Evolutionary conservation across 192 early-diverging fungal species (phyloP).

Genomic region (Gonapodya prolifera): DNA sequence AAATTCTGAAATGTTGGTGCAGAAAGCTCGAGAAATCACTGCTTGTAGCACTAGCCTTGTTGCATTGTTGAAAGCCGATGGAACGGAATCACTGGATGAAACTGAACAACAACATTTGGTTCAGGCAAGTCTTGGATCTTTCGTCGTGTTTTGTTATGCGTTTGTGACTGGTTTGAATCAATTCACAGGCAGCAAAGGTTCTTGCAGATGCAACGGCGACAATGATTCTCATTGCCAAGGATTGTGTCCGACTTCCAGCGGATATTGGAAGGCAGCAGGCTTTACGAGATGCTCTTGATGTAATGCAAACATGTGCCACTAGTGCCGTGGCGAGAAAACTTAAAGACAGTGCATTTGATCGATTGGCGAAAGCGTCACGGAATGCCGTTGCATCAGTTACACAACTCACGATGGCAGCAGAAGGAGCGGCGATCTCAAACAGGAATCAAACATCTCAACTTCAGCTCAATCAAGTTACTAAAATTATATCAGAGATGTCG

Average conservation of each 20-base stretch:
- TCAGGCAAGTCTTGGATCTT: not conserved
- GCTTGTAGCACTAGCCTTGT: conserved; percentile 29
- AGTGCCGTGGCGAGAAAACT: not conserved
- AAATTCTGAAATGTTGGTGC: conserved; percentile 27
- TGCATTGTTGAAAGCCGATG: conserved; percentile 28
- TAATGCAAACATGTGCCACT: not conserved
- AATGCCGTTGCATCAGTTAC: conserved; percentile 33
- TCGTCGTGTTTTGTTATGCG: not conserved
- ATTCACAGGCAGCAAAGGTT: conserved; percentile 20
- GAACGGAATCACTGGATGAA: conserved; percentile 13
- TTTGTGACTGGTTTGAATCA: conserved; percentile 9
- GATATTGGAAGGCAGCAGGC: conserved; percentile 6
- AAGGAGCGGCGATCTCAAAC: conserved; percentile 25
- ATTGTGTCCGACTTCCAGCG: not conserved
- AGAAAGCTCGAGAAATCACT: conserved; percentile 30
- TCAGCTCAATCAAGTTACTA: conserved; percentile 28
- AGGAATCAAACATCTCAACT: conserved; percentile 37
- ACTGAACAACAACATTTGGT: conserved; percentile 8
- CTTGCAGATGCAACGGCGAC: conserved; percentile 6
- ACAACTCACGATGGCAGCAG: conserved; percentile 28
- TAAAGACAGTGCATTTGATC: not conserved
- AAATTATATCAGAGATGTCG: conserved; percentile 22
- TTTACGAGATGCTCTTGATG: conserved; percentile 6
- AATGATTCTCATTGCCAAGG: conserved; percentile 6
- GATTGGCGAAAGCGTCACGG: conserved; percentile 26